A percentile compares a stretch with the other conserved stretches of the same genome.
Conservation (phyloP, 2,329 filamentous ascomycete genomes). For the Cucurbitaria berberidis region DNA sequence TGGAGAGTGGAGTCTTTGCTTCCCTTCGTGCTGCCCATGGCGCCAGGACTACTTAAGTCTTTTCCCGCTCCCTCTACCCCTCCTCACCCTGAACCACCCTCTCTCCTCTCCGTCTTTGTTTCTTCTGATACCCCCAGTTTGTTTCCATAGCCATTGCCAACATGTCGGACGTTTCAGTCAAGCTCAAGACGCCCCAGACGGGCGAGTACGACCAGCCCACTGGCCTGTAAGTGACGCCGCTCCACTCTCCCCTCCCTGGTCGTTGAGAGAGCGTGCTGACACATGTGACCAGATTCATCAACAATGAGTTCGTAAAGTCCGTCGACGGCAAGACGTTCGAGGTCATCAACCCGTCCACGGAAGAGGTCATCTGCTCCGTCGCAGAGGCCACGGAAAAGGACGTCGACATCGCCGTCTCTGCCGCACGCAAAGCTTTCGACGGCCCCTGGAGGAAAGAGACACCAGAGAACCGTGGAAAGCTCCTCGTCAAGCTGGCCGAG, state of each 20-base stretch:
- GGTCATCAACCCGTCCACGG: slow-evolving; percentile 85
- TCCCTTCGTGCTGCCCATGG: slow-evolving; percentile 33
- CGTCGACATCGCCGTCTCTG: slow-evolving; percentile 77
- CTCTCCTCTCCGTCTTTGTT: slow-evolving; percentile 19
- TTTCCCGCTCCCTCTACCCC: slow-evolving; percentile 28
- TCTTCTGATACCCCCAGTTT: slow-evolving; percentile 37
- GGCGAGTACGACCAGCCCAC: slow-evolving; percentile 63
- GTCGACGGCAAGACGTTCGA: slow-evolving; percentile 90
- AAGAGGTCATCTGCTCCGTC: slow-evolving; percentile 83
- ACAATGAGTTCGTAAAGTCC: slow-evolving; percentile 86
- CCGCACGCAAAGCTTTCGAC: slow-evolving; percentile 85
- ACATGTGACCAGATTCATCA: slow-evolving; percentile 72
- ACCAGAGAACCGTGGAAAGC: slow-evolving; percentile 72
- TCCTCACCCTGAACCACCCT: slow-evolving; percentile 25
- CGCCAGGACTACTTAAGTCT: slow-evolving; percentile 41
- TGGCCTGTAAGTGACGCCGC: slow-evolving; percentile 55
- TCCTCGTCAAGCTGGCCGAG: slow-evolving; percentile 78
- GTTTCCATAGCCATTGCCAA: slow-evolving; percentile 27
- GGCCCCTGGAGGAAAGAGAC: slow-evolving; percentile 71
- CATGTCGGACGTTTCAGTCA: slow-evolving; percentile 57
- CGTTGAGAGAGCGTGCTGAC: too few species aligned
- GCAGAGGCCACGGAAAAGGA: slow-evolving; percentile 89
- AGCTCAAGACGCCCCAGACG: slow-evolving; percentile 72
- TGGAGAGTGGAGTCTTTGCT: too few species aligned
- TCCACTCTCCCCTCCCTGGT: background rate